Percentiles rank a stretch among this genome's conserved stretches.
phyloP scores from a whole-genome alignment of 1,284 basidiomycete species.

The Bondarzewia mesenterica region DNA sequence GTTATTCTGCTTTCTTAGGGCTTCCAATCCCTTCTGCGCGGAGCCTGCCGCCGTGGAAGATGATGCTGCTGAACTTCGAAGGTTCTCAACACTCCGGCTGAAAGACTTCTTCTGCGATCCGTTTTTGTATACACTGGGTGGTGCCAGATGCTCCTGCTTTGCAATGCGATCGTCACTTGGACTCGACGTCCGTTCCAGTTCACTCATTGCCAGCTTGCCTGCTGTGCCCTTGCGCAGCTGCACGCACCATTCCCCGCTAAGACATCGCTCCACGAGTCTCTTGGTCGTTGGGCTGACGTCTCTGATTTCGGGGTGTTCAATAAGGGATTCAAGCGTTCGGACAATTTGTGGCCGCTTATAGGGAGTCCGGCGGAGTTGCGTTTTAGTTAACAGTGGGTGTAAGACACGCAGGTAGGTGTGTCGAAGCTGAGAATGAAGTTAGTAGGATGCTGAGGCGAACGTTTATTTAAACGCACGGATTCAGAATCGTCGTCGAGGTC shows the following conservation, averaged over 20 bases:
- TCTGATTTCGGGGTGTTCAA: slow-evolving; percentile 68
- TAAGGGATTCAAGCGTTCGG: slow-evolving; percentile 72
- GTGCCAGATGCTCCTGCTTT: slow-evolving; percentile 17
- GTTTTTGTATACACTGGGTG: slow-evolving; percentile 12
- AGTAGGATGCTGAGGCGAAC: not conserved
- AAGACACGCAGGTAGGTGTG: slow-evolving; percentile 97
- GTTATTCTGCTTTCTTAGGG: slow-evolving; percentile 29
- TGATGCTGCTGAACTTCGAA: slow-evolving; percentile 18
- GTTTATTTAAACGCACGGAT: slow-evolving; percentile 51
- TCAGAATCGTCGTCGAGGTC: slow-evolving; percentile 92
- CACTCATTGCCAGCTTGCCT: slow-evolving; percentile 18
- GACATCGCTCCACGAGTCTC: slow-evolving; percentile 87
- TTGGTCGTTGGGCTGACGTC: slow-evolving; percentile 83
- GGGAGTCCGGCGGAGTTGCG: slow-evolving; percentile 76
- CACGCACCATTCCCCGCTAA: slow-evolving; percentile 83
- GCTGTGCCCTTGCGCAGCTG: slow-evolving; percentile 38
- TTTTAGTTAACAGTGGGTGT: slow-evolving; percentile 91
- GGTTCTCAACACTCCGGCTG: slow-evolving; percentile 55
- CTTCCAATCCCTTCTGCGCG: slow-evolving; percentile 24
- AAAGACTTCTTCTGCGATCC: slow-evolving; percentile 23
- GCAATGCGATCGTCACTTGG: slow-evolving; percentile 34
- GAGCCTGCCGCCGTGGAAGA: slow-evolving; percentile 17
- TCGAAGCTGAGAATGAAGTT: slow-evolving; percentile 52
- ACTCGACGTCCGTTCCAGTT: slow-evolving; percentile 22
- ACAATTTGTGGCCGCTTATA: slow-evolving; percentile 94